Base-by-base conservation (phyloP, 805 yeast genomes). In the Barnettozyma siamensis region DNA sequence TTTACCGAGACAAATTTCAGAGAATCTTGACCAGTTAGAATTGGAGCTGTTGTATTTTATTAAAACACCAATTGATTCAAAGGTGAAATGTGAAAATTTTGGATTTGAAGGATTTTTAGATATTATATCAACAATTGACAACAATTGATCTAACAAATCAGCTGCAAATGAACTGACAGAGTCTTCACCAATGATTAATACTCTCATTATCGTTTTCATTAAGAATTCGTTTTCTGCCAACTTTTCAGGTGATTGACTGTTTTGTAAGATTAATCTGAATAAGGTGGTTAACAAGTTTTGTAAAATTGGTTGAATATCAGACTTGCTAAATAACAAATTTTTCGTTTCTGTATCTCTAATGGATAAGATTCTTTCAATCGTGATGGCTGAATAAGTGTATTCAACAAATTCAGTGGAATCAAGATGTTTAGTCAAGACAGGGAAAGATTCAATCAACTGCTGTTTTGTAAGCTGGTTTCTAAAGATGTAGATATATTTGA, bases 21-120 rank as follows among this genome's bases (percentile, higher is more conserved):
- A 54, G 21, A 69, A 55, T 11, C 57, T 47, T 5, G 61, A 43
- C 32, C 66, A 57, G 31, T 68, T 63, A 19, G 53, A 13, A 28
- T 2, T 50, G 29, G 64, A 56, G 7, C 62, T 53, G 44, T 63
- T 60, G 55, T 62, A 80, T 49, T 81, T 80, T 44, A 89, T 65
- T 37, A 89, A 65, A 5, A 81, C 82, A 20, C 93, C 91, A 44
- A 93, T 70, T 8, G 95, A 73, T 67, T 93, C 99, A 60, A 93
- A 93, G 4, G 85, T 72, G 57, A 80, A 94, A 62, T 93, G 99
- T 7, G 88, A 76, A 57, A 93, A 93, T 53, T 82, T 78, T 33
- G 99, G 99, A 63, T 93, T 93, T 5, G 98, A 86, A 6, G 99
- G 99, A 55, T 93, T 93, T 52, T 79, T 80, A 19, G 88, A 69